Conservation (phyloP, 2,329 filamentous ascomycete genomes). For the Rutstroemia sp. region DNA sequence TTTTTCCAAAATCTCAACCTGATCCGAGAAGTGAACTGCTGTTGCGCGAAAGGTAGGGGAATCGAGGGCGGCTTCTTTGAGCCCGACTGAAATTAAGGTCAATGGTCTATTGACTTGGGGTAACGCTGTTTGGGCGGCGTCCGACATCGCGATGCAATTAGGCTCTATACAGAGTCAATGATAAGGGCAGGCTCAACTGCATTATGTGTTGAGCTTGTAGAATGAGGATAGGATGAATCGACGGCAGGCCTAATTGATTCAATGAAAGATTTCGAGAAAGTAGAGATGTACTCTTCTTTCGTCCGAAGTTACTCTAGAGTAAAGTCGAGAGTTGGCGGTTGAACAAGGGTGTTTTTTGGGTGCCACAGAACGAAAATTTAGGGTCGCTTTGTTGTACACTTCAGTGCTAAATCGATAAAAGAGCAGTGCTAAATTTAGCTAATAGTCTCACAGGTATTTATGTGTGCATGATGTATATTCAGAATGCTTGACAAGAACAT, state of each 20-base stretch:
- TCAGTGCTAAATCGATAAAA: background rate
- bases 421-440: background rate
- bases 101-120: slow-evolving; percentile 21
- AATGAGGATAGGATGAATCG: background rate
- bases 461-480: too few species aligned
- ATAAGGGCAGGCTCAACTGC: background rate
- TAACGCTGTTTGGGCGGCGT: slow-evolving; percentile 12
- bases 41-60: slow-evolving; percentile 92
- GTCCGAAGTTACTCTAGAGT: background rate
- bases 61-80: slow-evolving; percentile 94
- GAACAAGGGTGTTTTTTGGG: background rate
- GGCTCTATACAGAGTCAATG: slow-evolving; percentile 4
- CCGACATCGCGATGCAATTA: slow-evolving; percentile 18
- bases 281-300: background rate
- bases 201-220: background rate
- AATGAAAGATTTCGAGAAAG: too few species aligned
- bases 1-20: slow-evolving; percentile 82
- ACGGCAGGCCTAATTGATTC: too few species aligned
- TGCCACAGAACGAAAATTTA: background rate
- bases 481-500: too few species aligned
- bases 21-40: slow-evolving; percentile 78
- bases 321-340: background rate
- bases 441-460: too few species aligned
- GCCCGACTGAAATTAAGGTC: slow-evolving; percentile 56
- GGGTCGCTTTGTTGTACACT: background rate